phyloP scores from a whole-genome alignment of 768 basidiomycete species.

The Mrakia frigida region DNA sequence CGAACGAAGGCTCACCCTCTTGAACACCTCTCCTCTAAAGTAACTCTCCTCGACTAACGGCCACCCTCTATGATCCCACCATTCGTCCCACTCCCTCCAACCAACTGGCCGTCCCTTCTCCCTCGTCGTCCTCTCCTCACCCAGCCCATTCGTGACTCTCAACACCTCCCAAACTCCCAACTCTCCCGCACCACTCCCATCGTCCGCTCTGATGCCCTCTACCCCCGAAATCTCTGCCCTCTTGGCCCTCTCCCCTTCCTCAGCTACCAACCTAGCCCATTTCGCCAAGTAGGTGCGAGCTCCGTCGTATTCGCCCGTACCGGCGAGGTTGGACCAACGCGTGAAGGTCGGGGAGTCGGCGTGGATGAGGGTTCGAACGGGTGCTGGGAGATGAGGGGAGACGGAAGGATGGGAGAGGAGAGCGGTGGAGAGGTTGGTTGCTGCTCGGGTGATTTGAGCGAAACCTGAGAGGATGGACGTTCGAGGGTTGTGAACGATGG shows the following conservation, averaged over 20 bases:
- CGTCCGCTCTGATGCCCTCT: constrained; percentile 53
- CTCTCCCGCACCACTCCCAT: constrained; percentile 46
- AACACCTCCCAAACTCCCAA: constrained; percentile 79
- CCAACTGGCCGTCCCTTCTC: constrained; percentile 2
- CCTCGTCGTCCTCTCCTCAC: constrained; percentile 25
- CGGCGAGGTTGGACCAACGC: constrained; percentile 13
- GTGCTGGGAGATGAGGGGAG: constrained; percentile 90
- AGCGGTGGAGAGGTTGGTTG: constrained; percentile 22
- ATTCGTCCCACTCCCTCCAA: constrained; percentile 24
- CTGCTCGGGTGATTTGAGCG: constrained; percentile 77
- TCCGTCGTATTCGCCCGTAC: constrained; percentile 88
- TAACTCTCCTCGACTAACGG: constrained; percentile 36
- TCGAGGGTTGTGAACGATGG: constrained; percentile 54
- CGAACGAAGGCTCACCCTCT: constrained; percentile 33
- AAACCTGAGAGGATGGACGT: constrained; percentile 85
- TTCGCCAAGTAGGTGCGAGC: constrained; percentile 92
- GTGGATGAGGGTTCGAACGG: constrained; percentile 54
- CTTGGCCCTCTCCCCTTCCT: constrained; percentile 90
- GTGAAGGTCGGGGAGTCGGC: constrained; percentile 27
- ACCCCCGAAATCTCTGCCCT: constrained; percentile 56
- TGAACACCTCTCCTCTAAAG: constrained; percentile 44
- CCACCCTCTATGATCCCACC: constrained; percentile 17
- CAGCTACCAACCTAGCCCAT: constrained; percentile 90
- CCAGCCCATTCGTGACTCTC: constrained; percentile 31
- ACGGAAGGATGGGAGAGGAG: constrained; percentile 94